These are phyloP conservation scores for Suillus weaverae DNA, from an alignment of 768 basidiomycete genomes.

Conservation along the genomic window DNA sequence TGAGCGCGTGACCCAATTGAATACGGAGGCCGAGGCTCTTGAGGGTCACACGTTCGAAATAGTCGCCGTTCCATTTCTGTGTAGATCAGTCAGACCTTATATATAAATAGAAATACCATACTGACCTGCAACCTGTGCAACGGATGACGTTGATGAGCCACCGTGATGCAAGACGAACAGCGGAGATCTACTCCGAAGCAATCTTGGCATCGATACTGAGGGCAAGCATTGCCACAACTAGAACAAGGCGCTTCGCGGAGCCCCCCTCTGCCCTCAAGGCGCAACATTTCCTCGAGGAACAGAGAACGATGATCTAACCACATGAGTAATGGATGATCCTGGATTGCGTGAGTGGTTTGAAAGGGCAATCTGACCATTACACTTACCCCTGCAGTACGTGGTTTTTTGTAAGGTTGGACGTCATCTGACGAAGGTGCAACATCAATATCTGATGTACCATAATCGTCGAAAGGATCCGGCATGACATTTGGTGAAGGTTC, in stretches of 20 bases:
- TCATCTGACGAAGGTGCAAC: too few relatives aligned
- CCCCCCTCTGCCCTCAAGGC: slow-evolving; percentile 7
- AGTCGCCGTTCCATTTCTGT: slow-evolving; percentile 21
- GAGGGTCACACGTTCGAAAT: slow-evolving; percentile 16
- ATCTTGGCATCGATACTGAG: slow-evolving; percentile 3
- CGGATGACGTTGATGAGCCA: not conserved
- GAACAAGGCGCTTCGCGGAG: not conserved
- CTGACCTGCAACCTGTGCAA: slow-evolving; percentile 10
- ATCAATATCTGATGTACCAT: too few relatives aligned
- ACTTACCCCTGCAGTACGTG: too few relatives aligned
- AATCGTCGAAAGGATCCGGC: too few relatives aligned
- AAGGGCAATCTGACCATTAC: slow-evolving; percentile 7
- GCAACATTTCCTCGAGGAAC: slow-evolving; percentile 11
- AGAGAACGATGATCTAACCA: slow-evolving; percentile 5
- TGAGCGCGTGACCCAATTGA: slow-evolving; percentile 21
- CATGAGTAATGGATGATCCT: slow-evolving; percentile 1
- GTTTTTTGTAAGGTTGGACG: too few relatives aligned
- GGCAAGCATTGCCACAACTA: not conserved
- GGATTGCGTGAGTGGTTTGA: slow-evolving; percentile 27
- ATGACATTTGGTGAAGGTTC: too few relatives aligned
- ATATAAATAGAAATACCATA: not conserved
- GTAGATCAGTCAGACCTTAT: not conserved
- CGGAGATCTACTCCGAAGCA: not conserved
- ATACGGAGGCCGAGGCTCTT: slow-evolving; percentile 20
- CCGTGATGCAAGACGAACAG: slow-evolving; percentile 1